phyloP scores from a whole-genome alignment of 148 eudicot genomes.

The Spergularia bocconei region DNA sequence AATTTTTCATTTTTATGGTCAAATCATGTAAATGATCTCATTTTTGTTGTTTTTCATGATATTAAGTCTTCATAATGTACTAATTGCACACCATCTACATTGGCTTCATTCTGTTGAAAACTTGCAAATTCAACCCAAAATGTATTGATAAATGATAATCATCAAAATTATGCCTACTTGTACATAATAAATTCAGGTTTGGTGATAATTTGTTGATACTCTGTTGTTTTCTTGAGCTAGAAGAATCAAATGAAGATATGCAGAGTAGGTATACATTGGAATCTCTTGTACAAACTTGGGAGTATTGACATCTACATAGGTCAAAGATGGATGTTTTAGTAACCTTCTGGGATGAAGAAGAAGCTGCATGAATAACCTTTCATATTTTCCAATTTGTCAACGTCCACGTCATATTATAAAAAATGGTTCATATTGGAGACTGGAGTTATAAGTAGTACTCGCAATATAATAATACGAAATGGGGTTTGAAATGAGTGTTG shows the following conservation, averaged over 20 bases:
- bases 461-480: background rate
- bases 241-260: conserved; percentile 29
- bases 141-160: background rate
- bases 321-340: conserved; percentile 3
- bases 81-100: conserved; percentile 9
- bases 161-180: conserved; percentile 11
- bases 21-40: background rate
- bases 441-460: background rate
- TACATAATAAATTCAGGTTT: conserved; percentile 28
- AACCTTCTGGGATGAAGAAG: background rate
- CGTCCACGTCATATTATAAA: background rate
- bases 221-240: conserved; percentile 41
- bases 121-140: background rate
- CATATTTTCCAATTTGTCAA: conserved; percentile 26
- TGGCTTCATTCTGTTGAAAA: conserved; percentile 1
- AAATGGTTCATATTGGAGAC: background rate
- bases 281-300: conserved; percentile 3
- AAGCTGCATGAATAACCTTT: conserved; percentile 7
- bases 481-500: background rate
- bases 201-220: conserved; percentile 43
- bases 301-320: background rate
- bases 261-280: conserved; percentile 16
- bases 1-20: background rate
- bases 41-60: background rate
- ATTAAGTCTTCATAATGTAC: too few relatives aligned